A percentile compares a stretch with the other conserved stretches of the same genome.
These are phyloP conservation scores for Sporothrix schenckii DNA, from an alignment of 2,329 filamentous ascomycete genomes.

Conservation along the genomic window DNA sequence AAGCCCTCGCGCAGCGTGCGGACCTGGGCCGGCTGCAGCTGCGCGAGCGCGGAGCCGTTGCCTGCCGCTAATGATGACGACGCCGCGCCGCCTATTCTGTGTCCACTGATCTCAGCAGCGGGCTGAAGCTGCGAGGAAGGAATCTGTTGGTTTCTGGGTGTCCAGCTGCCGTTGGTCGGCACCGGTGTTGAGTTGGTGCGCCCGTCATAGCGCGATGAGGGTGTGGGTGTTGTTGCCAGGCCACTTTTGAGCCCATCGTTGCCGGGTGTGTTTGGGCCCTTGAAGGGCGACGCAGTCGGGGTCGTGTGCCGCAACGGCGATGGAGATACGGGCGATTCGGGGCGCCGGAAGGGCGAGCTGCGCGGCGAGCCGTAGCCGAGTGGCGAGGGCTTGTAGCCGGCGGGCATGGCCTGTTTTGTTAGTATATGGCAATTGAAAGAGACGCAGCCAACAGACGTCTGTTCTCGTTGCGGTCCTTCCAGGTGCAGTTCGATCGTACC, in stretches of 20 bases:
- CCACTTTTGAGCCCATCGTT: slow-evolving; percentile 35
- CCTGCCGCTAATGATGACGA: slow-evolving; percentile 34
- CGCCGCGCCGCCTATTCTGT: slow-evolving; percentile 34
- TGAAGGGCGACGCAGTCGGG: slow-evolving; percentile 64
- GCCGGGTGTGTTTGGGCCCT: slow-evolving; percentile 42
- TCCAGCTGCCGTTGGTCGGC: slow-evolving; percentile 46
- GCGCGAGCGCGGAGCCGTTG: slow-evolving; percentile 63
- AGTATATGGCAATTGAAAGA: not conserved
- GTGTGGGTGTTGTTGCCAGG: slow-evolving; percentile 19
- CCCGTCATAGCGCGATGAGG: slow-evolving; percentile 46
- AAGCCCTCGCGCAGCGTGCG: slow-evolving; percentile 90
- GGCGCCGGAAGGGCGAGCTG: slow-evolving; percentile 65
- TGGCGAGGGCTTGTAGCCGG: slow-evolving; percentile 70
- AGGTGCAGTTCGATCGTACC: not conserved
- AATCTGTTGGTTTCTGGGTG: slow-evolving; percentile 42
- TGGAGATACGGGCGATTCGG: slow-evolving; percentile 66
- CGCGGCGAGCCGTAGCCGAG: slow-evolving; percentile 72
- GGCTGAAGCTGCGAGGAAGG: slow-evolving; percentile 41
- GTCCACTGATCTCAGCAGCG: slow-evolving; percentile 41
- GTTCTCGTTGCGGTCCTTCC: no score
- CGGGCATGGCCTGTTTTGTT: slow-evolving; percentile 53
- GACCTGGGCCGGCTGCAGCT: slow-evolving; percentile 79
- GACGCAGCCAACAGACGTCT: no score
- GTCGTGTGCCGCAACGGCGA: slow-evolving; percentile 67
- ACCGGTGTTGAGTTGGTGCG: slow-evolving; percentile 47